These are phyloP conservation scores for Acer negundo DNA, from an alignment of 345 rosid genomes.

Conservation along the genomic window DNA sequence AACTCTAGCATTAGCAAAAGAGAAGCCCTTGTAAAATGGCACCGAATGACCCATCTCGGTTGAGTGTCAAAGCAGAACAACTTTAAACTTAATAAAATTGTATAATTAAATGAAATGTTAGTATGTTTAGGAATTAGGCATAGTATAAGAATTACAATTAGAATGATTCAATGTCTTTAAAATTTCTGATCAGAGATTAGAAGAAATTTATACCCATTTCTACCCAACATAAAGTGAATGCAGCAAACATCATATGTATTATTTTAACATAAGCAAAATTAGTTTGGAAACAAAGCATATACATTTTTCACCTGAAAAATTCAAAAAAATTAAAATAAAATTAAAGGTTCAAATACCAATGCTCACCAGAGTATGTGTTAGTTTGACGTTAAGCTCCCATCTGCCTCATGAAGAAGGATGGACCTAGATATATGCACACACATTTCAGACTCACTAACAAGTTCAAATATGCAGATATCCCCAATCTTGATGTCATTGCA, in stretches of 20 bases:
- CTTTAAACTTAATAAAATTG: not conserved
- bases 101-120: constrained; percentile 1
- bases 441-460: constrained; percentile 51
- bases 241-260: not conserved
- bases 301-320: not conserved
- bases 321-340: not conserved
- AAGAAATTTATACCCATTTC: not conserved
- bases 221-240: not conserved
- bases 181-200: not conserved
- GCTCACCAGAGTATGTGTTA: constrained; percentile 14
- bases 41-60: not conserved
- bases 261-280: not conserved
- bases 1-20: not conserved
- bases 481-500: constrained; percentile 52
- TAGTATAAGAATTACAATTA: not conserved
- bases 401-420: constrained; percentile 20
- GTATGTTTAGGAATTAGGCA: not conserved
- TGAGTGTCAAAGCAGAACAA: not conserved
- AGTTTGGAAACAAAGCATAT: not conserved
- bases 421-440: constrained; percentile 51
- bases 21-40: not conserved
- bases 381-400: not conserved
- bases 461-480: constrained; percentile 67
- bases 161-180: not conserved
- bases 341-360: not conserved